Evolutionary conservation across 176 grass and related monocot species (phyloP).

Genomic region (Microstegium vimineum): DNA sequence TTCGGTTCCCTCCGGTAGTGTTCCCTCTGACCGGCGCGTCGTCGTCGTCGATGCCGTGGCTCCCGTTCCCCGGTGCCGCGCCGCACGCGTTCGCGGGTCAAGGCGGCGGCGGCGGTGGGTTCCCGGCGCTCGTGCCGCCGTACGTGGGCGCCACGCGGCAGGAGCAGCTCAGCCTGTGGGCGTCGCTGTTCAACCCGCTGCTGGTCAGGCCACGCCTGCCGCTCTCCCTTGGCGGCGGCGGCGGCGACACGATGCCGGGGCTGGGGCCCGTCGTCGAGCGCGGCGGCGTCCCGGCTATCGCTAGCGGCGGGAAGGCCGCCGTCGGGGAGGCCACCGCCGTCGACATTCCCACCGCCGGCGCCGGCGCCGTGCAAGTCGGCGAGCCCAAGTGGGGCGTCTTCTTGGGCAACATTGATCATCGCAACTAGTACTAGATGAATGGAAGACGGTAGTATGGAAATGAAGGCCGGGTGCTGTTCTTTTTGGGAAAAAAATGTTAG

Average conservation of each 20-base stretch:
- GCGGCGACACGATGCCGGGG: background rate
- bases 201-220: constrained; percentile 35
- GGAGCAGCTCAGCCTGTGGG: constrained; percentile 54
- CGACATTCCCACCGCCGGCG: constrained; percentile 23
- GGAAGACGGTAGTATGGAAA: background rate
- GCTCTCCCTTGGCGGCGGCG: background rate
- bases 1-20: constrained; percentile 29
- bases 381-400: constrained; percentile 48
- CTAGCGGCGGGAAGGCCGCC: background rate
- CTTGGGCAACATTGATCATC: constrained; percentile 18
- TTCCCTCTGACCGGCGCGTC: background rate
- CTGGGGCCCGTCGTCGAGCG: background rate
- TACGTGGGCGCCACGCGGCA: constrained; percentile 41
- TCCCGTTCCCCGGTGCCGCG: background rate
- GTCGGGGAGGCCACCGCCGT: constrained; percentile 11
- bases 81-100: background rate
- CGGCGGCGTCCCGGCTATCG: background rate
- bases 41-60: constrained; percentile 24
- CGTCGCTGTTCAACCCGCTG: constrained; percentile 53
- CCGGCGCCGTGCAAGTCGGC: background rate
- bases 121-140: constrained; percentile 34
- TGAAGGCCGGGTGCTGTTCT: background rate
- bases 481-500: background rate
- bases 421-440: background rate
- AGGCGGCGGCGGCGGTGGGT: background rate